Evolutionary conservation across 2,329 filamentous ascomycete species (phyloP), one percentile per base, ranked within the genome.

Genomic region (Aspergillus aculeatus): DNA sequence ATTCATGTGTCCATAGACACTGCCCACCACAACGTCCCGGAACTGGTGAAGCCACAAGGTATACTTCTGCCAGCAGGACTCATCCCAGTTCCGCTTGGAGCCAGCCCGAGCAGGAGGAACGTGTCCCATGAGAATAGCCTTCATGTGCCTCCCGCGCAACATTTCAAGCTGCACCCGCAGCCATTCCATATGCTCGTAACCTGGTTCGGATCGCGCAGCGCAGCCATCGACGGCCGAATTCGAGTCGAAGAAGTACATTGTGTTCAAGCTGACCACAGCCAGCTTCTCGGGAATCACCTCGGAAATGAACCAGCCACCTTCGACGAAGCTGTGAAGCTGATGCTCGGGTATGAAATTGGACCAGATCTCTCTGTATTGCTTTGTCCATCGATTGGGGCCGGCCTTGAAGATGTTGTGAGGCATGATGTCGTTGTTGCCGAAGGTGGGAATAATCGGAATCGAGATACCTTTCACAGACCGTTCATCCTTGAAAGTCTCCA

Each of bases 31-130:
- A 41, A 99, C 89, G 73, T 99, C 95, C 35, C 95, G 89, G 75
- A 92, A 99, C 74, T 96, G 92, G 66, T 87, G 85, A 69, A 94
- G 79, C 92, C 93, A 98, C 4, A 98, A 79, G 0, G 92, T 90
- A 76, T 96, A 99, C 73, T 96, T 97, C 74, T 97, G 94, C 93
- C 94, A 99, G 78, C 95, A 99, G 0, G 90, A 92, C 80, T 98
- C 94, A 66, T 97, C 92, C 95, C 95, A 99, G 62, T 86, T 87
- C 69, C 86, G 85, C 81, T 98, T 98, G 77, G 87, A 89, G 38
- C 86, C 83, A 1, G 93, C 95, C 62, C 93, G 84, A 1, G 93
- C 94, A 0, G 95, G 95, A 1, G 95, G 93, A 4, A 99, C 92
- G 75, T 99, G 95, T 2, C 95, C 94, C 68, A 91, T 96, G 56